These are phyloP conservation scores for Fraxinus xanthoxyloides DNA, from an alignment of 305 asterid genomes.

Conservation along the genomic window DNA sequence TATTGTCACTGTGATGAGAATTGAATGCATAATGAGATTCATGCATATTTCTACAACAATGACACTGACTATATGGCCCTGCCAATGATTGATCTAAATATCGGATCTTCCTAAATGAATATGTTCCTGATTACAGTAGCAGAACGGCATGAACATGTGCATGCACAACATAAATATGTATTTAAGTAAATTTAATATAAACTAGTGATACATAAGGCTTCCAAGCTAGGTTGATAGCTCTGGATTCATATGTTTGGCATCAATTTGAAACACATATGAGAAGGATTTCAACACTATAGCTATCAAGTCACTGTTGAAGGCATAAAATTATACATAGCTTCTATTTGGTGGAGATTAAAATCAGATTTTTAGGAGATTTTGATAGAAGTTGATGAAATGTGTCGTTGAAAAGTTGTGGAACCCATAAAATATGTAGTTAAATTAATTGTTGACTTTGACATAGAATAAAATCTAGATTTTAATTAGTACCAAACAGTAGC, in stretches of 20 bases:
- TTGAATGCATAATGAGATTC: neutral
- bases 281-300: neutral
- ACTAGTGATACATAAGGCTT: neutral
- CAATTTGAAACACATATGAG: neutral
- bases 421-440: too few relatives aligned
- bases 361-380: too few relatives aligned
- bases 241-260: neutral
- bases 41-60: neutral
- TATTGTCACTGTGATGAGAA: neutral
- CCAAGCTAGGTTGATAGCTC: neutral
- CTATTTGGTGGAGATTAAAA: too few relatives aligned
- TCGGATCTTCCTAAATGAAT: neutral
- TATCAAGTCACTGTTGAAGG: slow-evolving; percentile 8
- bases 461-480: too few relatives aligned
- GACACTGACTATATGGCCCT: neutral
- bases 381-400: too few relatives aligned
- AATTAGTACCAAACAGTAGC: too few relatives aligned
- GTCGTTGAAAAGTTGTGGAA: too few relatives aligned
- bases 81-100: neutral
- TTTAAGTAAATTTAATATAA: neutral
- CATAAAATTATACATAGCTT: slow-evolving; percentile 8
- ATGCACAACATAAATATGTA: neutral
- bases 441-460: too few relatives aligned
- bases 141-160: neutral
- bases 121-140: neutral